These are phyloP conservation scores for Salix purpurea DNA, from an alignment of 345 rosid species.

Conservation along the genomic window DNA sequence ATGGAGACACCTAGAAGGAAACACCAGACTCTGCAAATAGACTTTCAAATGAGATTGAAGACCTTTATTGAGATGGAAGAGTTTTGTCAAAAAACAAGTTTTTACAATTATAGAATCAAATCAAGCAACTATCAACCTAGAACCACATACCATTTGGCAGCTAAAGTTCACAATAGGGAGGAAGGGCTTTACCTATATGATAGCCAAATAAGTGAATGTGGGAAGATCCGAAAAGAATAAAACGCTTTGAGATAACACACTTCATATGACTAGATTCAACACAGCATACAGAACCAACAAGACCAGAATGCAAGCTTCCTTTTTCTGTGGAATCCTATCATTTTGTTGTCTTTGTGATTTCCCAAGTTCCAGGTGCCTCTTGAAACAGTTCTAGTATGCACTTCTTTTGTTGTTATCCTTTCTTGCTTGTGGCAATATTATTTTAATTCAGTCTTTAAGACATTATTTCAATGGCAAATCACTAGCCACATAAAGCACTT, in stretches of 20 bases:
- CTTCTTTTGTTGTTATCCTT: background rate
- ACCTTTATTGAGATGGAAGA: background rate
- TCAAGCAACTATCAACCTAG: background rate
- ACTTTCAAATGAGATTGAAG: background rate
- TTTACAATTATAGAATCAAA: background rate
- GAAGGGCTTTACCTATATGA: background rate
- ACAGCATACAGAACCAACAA: background rate
- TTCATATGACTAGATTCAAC: background rate
- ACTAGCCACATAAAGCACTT: background rate
- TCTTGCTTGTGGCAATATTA: background rate
- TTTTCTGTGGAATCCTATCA: background rate
- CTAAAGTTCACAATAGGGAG: slow-evolving; percentile 3
- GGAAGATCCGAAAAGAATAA: background rate
- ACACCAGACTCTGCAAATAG: background rate
- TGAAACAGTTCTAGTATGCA: background rate
- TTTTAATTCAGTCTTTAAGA: background rate
- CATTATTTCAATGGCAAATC: background rate
- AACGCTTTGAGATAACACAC: background rate
- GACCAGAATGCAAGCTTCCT: background rate
- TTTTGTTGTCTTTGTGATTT: background rate
- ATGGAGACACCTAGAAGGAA: background rate
- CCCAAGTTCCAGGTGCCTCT: background rate
- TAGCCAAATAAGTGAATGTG: background rate
- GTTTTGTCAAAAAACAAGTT: background rate
- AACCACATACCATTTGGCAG: background rate